These are phyloP conservation scores for Brassica rapa DNA, from an alignment of 345 rosid genomes.

Conservation along the genomic window DNA sequence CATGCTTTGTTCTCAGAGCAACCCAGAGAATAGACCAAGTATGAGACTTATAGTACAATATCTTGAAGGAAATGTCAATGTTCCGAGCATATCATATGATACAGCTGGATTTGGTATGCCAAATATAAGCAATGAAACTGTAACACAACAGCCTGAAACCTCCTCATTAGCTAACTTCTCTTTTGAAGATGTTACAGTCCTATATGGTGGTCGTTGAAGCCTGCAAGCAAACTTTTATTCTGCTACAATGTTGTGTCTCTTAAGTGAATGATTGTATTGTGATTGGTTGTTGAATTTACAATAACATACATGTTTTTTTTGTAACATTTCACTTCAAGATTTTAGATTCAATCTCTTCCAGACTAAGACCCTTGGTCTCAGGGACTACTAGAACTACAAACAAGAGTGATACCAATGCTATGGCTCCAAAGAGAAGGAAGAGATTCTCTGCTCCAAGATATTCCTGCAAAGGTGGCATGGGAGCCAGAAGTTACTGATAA, in stretches of 20 bases:
- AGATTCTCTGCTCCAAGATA: conserved; percentile 81
- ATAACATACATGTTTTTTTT: background rate
- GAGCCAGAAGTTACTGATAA: conserved; percentile 13
- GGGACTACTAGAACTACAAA: conserved; percentile 67
- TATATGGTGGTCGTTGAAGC: conserved; percentile 29
- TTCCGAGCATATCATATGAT: conserved; percentile 25
- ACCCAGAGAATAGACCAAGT: conserved; percentile 32
- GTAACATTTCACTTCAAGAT: conserved; percentile 60
- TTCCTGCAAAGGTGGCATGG: conserved; percentile 58
- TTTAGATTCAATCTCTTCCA: conserved; percentile 92
- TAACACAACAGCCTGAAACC: conserved; percentile 20
- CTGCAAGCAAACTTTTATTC: background rate
- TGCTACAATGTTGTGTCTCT: background rate
- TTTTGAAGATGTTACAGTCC: conserved; percentile 25
- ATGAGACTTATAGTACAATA: conserved; percentile 44
- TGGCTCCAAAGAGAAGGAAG: conserved; percentile 82
- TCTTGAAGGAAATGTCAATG: conserved; percentile 29
- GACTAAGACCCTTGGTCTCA: conserved; percentile 94
- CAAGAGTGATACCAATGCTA: conserved; percentile 67
- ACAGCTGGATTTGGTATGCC: conserved; percentile 35
- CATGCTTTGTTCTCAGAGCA: conserved; percentile 44
- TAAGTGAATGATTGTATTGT: conserved; percentile 1
- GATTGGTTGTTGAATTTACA: background rate
- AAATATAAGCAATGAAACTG: conserved; percentile 27
- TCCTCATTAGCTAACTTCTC: conserved; percentile 35